Base-by-base conservation (phyloP, 805 yeast species). In the Kodamaea sagamina region DNA sequence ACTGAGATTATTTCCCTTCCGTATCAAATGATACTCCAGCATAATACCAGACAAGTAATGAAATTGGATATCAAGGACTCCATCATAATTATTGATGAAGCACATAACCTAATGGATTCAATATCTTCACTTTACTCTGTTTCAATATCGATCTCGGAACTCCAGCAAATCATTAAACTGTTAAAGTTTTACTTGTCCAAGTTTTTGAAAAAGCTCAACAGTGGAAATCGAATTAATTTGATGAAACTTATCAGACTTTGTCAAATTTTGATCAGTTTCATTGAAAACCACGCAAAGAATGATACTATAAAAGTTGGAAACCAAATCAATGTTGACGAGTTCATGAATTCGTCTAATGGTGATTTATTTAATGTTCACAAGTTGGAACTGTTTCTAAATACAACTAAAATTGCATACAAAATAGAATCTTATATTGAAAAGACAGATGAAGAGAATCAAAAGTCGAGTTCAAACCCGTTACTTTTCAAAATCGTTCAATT, bases 1-100 rank as follows among this genome's bases (percentile, higher is more conserved):
- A 77, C 89, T 0, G 98, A 90, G 52, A 79, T 90, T 0, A 71
- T 90, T 1, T 82, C 97, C 0, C 67, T 92, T 32, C 97, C 98
- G 0, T 90, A 90, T 53, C 97, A 89, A 53, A 68, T 87, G 48
- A 60, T 90, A 10, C 65, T 88, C 0, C 86, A 83, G 47, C 72
- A 72, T 9, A 68, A 72, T 6, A 67, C 93, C 0, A 69, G 97
- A 51, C 72, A 72, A 4, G 68, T 80, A 0, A 57, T 89, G 32
- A 77, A 78, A 1, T 57, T 90, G 4, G 72, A 81, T 31, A 54
- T 90, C 7, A 73, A 75, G 41, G 76, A 79, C 43, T 73, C 90
- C 1, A 75, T 90, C 2, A 79, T 92, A 0, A 77, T 92, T 4
- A 82, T 90, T 19, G 98, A 90, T 60, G 98, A 90, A 58, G 97